phyloP scores from a whole-genome alignment of 2,329 filamentous ascomycete genomes.

The Hypoxylon sp. region DNA sequence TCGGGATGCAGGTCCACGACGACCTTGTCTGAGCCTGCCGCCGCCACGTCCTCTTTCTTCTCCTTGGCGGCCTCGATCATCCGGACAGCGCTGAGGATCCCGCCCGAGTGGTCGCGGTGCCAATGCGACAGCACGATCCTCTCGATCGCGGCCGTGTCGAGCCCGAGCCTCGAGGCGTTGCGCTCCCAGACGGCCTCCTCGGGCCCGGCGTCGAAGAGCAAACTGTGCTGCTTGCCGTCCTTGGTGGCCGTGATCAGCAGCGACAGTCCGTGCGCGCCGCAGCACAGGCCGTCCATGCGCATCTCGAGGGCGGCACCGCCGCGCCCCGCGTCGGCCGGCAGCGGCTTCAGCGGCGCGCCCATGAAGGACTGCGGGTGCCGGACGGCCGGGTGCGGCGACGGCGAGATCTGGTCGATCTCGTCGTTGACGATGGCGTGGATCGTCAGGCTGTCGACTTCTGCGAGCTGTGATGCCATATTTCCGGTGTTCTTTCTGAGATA shows the following conservation, averaged over 20 bases:
- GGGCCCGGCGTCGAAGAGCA: conserved; percentile 63
- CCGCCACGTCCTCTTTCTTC: conserved; percentile 40
- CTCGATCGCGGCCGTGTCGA: conserved; percentile 54
- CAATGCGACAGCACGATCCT: conserved; percentile 60
- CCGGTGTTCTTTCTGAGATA: not conserved
- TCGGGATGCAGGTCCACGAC: conserved; percentile 60
- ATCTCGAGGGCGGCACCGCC: conserved; percentile 55
- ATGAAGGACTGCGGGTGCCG: conserved; percentile 53
- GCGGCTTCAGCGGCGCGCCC: conserved; percentile 50
- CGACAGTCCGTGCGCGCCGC: conserved; percentile 62
- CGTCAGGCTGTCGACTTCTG: conserved; percentile 50
- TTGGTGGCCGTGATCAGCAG: conserved; percentile 60
- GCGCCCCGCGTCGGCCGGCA: conserved; percentile 46
- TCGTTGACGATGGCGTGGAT: conserved; percentile 61
- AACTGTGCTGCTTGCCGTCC: conserved; percentile 52
- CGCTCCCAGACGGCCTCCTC: conserved; percentile 59
- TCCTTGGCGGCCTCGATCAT: conserved; percentile 55
- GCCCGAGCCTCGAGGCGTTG: conserved; percentile 55
- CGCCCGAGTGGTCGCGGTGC: conserved; percentile 64
- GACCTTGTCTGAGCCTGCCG: conserved; percentile 41
- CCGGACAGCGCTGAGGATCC: conserved; percentile 57
- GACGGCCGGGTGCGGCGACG: conserved; percentile 53
- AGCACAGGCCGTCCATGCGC: conserved; percentile 59
- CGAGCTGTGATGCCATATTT: conserved; percentile 12
- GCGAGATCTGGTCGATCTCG: conserved; percentile 62